Conservation (phyloP, 768 basidiomycete genomes). For the Kwoniella mangroviensis region DNA sequence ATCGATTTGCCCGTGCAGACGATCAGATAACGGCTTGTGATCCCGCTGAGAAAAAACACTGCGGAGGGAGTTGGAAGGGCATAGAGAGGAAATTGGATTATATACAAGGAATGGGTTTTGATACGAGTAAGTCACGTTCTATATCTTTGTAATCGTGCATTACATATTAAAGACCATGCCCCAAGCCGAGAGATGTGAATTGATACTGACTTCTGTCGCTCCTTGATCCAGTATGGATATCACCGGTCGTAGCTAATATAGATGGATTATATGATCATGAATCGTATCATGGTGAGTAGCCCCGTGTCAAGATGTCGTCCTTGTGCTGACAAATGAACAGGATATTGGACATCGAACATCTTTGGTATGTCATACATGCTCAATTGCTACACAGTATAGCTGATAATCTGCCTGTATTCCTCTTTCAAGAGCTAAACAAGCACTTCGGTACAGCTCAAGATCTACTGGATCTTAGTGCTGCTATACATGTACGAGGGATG, state of each 20-base stretch:
- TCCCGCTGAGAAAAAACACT: conserved; percentile 43
- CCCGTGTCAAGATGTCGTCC: neutral
- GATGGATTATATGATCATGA: conserved; percentile 40
- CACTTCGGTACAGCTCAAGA: conserved; percentile 54
- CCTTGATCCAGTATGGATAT: conserved; percentile 54
- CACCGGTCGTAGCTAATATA: conserved; percentile 57
- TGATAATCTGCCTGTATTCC: conserved; percentile 1
- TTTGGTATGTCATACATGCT: conserved; percentile 23
- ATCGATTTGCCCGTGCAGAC: conserved; percentile 53
- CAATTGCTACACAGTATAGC: no score
- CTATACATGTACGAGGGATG: conserved; percentile 56
- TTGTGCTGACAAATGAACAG: conserved; percentile 17
- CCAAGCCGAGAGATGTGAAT: neutral
- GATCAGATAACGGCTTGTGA: conserved; percentile 30
- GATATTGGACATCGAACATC: conserved; percentile 55
- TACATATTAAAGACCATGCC: neutral
- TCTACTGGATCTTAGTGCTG: conserved; percentile 48
- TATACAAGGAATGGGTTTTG: conserved; percentile 59
- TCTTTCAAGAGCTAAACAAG: conserved; percentile 46
- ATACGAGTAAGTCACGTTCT: conserved; percentile 43
- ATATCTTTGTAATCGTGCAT: no score
- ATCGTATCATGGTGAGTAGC: conserved; percentile 54
- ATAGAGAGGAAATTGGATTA: conserved; percentile 54
- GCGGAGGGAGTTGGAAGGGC: conserved; percentile 57
- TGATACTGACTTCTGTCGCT: no score